These are phyloP conservation scores for Aspergillus quadrilineatus DNA, from an alignment of 2,329 filamentous ascomycete species.

Conservation along the genomic window DNA sequence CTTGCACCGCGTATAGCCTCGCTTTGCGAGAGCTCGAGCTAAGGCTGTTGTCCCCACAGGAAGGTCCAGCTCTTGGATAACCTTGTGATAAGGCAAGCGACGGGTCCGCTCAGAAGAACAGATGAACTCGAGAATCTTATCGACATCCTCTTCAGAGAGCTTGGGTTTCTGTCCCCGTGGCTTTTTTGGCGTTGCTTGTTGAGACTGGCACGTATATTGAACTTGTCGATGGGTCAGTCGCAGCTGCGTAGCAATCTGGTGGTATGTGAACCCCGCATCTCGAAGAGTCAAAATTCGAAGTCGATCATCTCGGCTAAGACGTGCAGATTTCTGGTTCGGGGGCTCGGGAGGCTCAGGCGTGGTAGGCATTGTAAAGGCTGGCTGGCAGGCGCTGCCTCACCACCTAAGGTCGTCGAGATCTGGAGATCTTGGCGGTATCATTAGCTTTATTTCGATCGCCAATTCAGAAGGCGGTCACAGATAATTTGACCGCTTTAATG, in stretches of 20 bases:
- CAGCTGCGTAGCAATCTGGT: constrained; percentile 13
- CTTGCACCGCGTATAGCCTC: constrained; percentile 16
- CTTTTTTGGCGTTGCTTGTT: constrained; percentile 16
- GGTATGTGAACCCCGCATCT: constrained; percentile 17
- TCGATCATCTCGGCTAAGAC: constrained; percentile 40
- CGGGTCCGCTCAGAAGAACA: constrained; percentile 15
- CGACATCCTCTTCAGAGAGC: constrained; percentile 15
- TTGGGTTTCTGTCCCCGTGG: constrained; percentile 11
- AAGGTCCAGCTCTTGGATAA: constrained; percentile 17
- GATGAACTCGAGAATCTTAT: constrained; percentile 21
- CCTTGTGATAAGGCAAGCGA: constrained; percentile 16
- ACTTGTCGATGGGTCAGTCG: constrained; percentile 13
- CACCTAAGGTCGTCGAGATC: no score
- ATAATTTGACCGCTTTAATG: no score
- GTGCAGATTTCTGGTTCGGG: constrained; percentile 9
- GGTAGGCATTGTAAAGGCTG: neutral
- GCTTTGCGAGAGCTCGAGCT: constrained; percentile 12
- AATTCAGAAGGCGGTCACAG: no score
- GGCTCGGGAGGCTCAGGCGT: constrained; percentile 2
- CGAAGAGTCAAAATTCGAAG: constrained; percentile 17
- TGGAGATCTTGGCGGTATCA: no score
- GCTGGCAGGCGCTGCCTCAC: no score
- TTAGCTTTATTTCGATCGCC: no score
- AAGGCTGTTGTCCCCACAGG: constrained; percentile 2
- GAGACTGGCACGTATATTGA: constrained; percentile 19